phyloP scores from a whole-genome alignment of 495 filamentous ascomycete genomes.

The Lasiosphaeria ovina region DNA sequence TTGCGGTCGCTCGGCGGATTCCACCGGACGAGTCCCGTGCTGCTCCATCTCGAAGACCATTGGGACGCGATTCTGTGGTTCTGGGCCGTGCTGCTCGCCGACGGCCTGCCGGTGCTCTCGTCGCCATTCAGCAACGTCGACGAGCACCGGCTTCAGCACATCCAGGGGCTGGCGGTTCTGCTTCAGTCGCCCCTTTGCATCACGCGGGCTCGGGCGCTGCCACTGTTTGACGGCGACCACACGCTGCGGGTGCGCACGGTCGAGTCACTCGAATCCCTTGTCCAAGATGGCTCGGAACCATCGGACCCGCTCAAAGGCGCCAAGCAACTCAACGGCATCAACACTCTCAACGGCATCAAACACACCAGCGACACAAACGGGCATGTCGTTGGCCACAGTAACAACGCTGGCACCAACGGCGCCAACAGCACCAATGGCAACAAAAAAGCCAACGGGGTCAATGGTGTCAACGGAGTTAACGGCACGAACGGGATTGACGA shows the following conservation, averaged over 20 bases:
- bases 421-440: no score
- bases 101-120: conserved; percentile 41
- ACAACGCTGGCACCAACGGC: not conserved
- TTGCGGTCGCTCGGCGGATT: no score
- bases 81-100: conserved; percentile 44
- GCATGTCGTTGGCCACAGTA: not conserved
- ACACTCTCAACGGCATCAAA: not conserved
- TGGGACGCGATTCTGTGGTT: conserved; percentile 43
- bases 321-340: not conserved
- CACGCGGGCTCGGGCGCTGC: not conserved
- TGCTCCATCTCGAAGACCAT: conserved; percentile 43
- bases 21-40: conserved; percentile 10
- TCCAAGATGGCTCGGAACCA: no score
- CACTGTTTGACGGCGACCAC: not conserved
- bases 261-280: not conserved
- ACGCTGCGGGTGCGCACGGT: not conserved
- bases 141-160: conserved; percentile 32
- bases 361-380: no score
- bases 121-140: conserved; percentile 36
- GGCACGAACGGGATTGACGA: no score
- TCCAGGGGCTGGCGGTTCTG: conserved; percentile 17
- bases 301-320: no score
- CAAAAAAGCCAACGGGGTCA: no score
- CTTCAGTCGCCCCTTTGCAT: conserved; percentile 14
- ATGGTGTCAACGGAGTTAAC: no score